Conservation (phyloP, 257 asterid species). For the Linaria vulgaris region DNA sequence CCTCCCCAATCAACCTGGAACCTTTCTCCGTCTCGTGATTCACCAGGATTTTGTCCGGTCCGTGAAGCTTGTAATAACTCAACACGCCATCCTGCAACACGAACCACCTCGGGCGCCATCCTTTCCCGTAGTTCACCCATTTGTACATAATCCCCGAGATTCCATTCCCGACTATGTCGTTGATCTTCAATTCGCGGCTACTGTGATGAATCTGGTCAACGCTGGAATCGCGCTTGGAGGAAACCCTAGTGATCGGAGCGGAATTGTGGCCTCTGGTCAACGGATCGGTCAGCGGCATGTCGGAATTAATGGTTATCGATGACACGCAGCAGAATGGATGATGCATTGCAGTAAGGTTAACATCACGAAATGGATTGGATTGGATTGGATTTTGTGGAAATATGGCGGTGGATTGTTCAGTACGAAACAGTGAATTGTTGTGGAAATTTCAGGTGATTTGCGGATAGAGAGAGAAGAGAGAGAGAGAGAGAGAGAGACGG, state of each 20-base stretch:
- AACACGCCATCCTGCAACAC: constrained; percentile 92
- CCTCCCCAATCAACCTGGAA: constrained; percentile 84
- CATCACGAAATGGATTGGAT: constrained; percentile 1
- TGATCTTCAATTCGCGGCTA: constrained; percentile 59
- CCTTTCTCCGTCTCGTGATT: constrained; percentile 70
- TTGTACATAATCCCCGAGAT: constrained; percentile 74
- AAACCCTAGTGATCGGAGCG: constrained; percentile 39
- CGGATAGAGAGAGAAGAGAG: no score
- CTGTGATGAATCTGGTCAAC: constrained; percentile 30
- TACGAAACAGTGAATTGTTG: constrained; percentile 10
- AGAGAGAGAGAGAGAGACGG: no score
- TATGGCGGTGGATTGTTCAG: neutral
- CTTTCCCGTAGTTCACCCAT: constrained; percentile 98
- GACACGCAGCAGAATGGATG: constrained; percentile 53
- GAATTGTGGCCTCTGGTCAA: constrained; percentile 22
- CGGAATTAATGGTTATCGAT: constrained; percentile 36
- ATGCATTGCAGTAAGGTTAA: constrained; percentile 38
- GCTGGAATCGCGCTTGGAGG: constrained; percentile 38
- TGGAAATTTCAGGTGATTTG: no score
- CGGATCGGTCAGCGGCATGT: constrained; percentile 40
- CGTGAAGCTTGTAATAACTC: constrained; percentile 93
- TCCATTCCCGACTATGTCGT: constrained; percentile 82
- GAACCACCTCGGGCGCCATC: constrained; percentile 97
- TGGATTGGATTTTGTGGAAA: no score
- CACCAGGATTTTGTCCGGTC: constrained; percentile 73